These are phyloP conservation scores for Colletotrichum navitas DNA, from an alignment of 2,329 filamentous ascomycete species.

Conservation along the genomic window DNA sequence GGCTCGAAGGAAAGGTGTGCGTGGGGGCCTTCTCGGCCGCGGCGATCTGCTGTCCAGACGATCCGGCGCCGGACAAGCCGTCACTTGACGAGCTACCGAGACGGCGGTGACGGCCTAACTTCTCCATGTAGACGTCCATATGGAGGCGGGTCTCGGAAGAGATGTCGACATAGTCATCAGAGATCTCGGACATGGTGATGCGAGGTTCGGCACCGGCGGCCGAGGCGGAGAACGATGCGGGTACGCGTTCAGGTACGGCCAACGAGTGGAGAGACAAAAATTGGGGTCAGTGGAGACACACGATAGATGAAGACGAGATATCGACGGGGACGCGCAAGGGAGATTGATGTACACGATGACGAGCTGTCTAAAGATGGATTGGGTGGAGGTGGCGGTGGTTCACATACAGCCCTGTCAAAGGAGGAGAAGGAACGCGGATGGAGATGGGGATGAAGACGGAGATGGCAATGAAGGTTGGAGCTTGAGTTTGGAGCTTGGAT, in stretches of 20 bases:
- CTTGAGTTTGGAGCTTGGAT: conserved; percentile 12
- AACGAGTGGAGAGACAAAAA: conserved; percentile 5
- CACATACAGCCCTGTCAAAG: conserved; percentile 6
- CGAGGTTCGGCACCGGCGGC: conserved; percentile 29
- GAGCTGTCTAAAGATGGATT: conserved; percentile 1
- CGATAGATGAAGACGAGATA: conserved; percentile 23
- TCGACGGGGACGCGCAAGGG: conserved; percentile 18
- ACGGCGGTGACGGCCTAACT: conserved; percentile 27
- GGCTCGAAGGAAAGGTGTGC: conserved; percentile 47
- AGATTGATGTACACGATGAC: conserved; percentile 20
- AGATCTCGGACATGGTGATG: conserved; percentile 40
- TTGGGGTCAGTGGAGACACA: conserved; percentile 27
- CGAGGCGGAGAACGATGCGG: conserved; percentile 12
- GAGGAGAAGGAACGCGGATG: background rate
- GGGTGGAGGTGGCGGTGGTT: background rate
- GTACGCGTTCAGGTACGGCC: conserved; percentile 19
- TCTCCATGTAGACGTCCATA: conserved; percentile 36
- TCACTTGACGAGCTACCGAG: conserved; percentile 34
- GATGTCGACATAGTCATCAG: conserved; percentile 41
- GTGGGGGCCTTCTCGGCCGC: conserved; percentile 8
- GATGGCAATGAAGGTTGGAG: background rate
- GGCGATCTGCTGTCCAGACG: conserved; percentile 13
- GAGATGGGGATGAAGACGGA: background rate
- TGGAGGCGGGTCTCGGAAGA: conserved; percentile 36
- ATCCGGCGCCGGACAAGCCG: conserved; percentile 13